Base-by-base conservation (phyloP, 2,329 filamentous ascomycete species). In the Plectosphaerella cucumerina region DNA sequence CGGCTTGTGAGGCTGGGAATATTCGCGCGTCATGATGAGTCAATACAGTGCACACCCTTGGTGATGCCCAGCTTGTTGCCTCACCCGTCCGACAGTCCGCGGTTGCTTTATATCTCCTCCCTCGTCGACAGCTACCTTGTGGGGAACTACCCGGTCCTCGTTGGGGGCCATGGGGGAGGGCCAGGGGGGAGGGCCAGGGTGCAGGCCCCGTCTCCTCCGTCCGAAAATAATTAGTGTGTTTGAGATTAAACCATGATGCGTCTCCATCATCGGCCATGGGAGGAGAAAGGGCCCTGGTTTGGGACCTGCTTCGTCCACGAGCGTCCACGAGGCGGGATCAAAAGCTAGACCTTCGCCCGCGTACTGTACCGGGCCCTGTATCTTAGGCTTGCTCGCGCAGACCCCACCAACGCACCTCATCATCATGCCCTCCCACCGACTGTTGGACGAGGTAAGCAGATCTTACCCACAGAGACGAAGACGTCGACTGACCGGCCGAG, bases 151-250 rank as follows among this genome's bases (percentile, higher is more conserved):
- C 20, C 21, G 3, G 20, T 44, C 10, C 22, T 21, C 8, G 15
- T 44, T 44, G 42, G 42, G 42, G 42, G 20, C 42, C 42, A 44
- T 18, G 42, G 42, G 42, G n/a, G n/a, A n/a, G n/a, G n/a, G n/a
- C n/a, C n/a, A n/a, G n/a, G n/a, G n/a, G n/a, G n/a, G n/a, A n/a
- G n/a, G n/a, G n/a, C n/a, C n/a, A n/a, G n/a, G n/a, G n/a, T n/a
- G n/a, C 6, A 44, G 42, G 20, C 20, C 42, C 42, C 42, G 23
- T 18, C 22, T 23, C 42, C 6, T 22, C 15, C 5, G 22, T 21
- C 18, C 12, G 18, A 15, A 44, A 44, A 26, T 44, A 44, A 4
- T 26, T 44, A 44, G 42, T 21, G 42, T 44, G 42, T 44, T 44
- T 44, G 42, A 44, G 42, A 44, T 2, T 44, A 14, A 26, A 44